Conservation (phyloP, 192 early-diverging fungal genomes). For the Entomortierella lignicola region DNA sequence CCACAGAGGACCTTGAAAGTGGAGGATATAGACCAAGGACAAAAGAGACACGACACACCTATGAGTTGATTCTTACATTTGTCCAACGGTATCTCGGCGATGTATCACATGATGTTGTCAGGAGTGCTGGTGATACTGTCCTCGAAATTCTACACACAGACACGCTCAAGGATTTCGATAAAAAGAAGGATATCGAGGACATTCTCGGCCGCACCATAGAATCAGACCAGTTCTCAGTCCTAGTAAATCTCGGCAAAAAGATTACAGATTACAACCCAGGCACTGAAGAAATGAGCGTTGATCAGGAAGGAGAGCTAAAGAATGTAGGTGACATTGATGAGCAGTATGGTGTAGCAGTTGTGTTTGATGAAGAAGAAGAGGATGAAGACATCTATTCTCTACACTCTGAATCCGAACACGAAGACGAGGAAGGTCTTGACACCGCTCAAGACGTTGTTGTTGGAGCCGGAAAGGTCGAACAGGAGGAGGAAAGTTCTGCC, state of each 20-base stretch:
- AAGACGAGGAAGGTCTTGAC: constrained; percentile 66
- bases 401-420: constrained; percentile 73
- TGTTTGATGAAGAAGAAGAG: constrained; percentile 96
- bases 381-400: constrained; percentile 80
- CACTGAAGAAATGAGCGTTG: constrained; percentile 65
- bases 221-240: constrained; percentile 86
- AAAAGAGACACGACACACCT: constrained; percentile 87
- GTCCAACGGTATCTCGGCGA: constrained; percentile 85
- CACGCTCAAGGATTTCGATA: constrained; percentile 87
- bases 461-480: constrained; percentile 52
- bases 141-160: constrained; percentile 89
- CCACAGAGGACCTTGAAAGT: constrained; percentile 89
- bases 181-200: constrained; percentile 84
- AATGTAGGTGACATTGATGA: constrained; percentile 78
- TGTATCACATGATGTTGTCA: constrained; percentile 89
- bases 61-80: constrained; percentile 91
- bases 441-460: constrained; percentile 49
- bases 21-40: constrained; percentile 89
- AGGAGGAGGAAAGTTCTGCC: constrained; percentile 60
- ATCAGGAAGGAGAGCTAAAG: constrained; percentile 64
- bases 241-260: constrained; percentile 93
- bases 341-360: constrained; percentile 92
- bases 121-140: constrained; percentile 89
- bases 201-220: constrained; percentile 73
- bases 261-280: constrained; percentile 88